Base-by-base conservation (phyloP, 164 flowering plant species). In the Magnolia sinica region DNA sequence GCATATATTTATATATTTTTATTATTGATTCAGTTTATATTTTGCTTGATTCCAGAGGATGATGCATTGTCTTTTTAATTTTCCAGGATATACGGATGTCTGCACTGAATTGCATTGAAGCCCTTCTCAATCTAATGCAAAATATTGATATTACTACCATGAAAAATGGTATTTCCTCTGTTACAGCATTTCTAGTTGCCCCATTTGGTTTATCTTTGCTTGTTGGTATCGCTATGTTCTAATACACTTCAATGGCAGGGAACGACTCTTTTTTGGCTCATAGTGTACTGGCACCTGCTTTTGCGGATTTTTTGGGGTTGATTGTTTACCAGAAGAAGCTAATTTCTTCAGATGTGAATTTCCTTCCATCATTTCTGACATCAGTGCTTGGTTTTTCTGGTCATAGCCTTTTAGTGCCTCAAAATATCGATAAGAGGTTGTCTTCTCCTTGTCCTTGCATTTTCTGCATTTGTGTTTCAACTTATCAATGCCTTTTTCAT, bases 71-170 rank as follows among this genome's bases (percentile, higher is more conserved):
- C 50, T 27, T 55, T 77, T 70, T 2, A 55, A 55, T 16, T 24
- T 10, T 75, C 13, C 83, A 93, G 98, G 94, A 84, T 68, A 68
- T 89, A 22, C 85, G 89, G 31, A 29, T 64, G 52, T 94, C 96
- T 37, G 93, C 98, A 7, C 82, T 92, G 90, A 79, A 83, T 79
- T 91, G 92, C 82, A 78, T 91, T 64, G 97, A 92, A 76, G 85
- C 83, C 76, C 79, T 93, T 19, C 74, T 51, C 82, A 68, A 71
- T 4, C 75, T 94, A 16, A 85, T 87, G 82, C 61, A 76, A 69
- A 86, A 74, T 74, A 70, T 81, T 74, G 79, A 79, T 71, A 63
- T 58, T 16, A 81, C 87, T 68, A 77, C 80, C 76, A 73, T 73
- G 78, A 87, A 86, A 85, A 87, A 85, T 86, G 93, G 94, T 92